Conservation (phyloP, 495 filamentous ascomycete genomes). For the Penicillium ucsense region DNA sequence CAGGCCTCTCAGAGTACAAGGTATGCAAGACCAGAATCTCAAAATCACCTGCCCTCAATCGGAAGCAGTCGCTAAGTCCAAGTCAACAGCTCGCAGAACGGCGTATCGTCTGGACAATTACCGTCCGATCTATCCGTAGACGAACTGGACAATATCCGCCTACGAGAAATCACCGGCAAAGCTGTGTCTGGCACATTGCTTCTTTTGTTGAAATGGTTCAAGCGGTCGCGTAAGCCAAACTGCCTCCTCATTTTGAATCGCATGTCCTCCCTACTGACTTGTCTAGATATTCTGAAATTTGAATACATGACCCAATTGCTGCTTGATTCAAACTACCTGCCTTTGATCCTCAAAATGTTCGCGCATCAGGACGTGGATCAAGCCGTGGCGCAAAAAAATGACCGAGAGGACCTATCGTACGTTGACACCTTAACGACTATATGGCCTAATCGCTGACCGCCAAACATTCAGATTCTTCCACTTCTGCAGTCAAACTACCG, state of each 20-base stretch:
- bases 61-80: no score
- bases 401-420: slow-evolving; percentile 74
- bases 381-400: slow-evolving; percentile 73
- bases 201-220: slow-evolving; percentile 90
- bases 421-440: slow-evolving; percentile 6
- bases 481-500: slow-evolving; percentile 61
- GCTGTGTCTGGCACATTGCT: slow-evolving; percentile 80
- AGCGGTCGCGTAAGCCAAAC: slow-evolving; percentile 67
- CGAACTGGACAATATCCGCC: slow-evolving; percentile 69
- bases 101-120: slow-evolving; percentile 23
- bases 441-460: slow-evolving; percentile 4
- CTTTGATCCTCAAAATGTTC: slow-evolving; percentile 83
- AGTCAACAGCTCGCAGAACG: slow-evolving; percentile 3
- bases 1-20: slow-evolving; percentile 31
- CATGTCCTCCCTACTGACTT: slow-evolving; percentile 9
- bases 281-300: slow-evolving; percentile 80
- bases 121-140: slow-evolving; percentile 42
- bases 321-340: slow-evolving; percentile 88
- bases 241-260: neutral
- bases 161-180: slow-evolving; percentile 80
- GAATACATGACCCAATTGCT: slow-evolving; percentile 92
- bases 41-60: no score
- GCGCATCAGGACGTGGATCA: slow-evolving; percentile 86
- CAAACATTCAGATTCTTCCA: slow-evolving; percentile 66
- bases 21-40: slow-evolving; percentile 12